A percentile compares a stretch with the other conserved stretches of the same genome.
Evolutionary conservation across 1,284 basidiomycete genomes (phyloP).

Genomic region (Ustilago crameri): DNA sequence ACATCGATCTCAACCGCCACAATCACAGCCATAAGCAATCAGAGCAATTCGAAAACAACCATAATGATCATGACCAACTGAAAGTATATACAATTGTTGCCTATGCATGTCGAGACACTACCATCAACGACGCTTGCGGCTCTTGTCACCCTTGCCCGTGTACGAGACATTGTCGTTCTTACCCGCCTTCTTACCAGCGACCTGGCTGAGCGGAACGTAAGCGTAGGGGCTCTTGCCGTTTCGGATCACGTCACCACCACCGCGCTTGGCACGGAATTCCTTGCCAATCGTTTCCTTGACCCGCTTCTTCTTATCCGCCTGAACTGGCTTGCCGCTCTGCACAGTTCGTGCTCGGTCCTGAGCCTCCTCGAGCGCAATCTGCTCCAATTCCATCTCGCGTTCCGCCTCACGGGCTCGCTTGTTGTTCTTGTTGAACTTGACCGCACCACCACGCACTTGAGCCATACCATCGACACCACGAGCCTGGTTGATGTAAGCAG

Average conservation of each 20-base stretch:
- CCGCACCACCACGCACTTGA: conserved; percentile 77
- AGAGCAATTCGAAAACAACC: neutral
- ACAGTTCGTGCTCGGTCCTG: conserved; percentile 41
- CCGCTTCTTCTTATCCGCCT: conserved; percentile 35
- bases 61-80: neutral
- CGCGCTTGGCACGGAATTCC: conserved; percentile 61
- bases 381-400: conserved; percentile 57
- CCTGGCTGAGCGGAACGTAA: conserved; percentile 72
- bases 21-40: neutral
- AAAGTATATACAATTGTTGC: conserved; percentile 14
- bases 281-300: conserved; percentile 60
- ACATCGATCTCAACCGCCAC: conserved; percentile 8
- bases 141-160: conserved; percentile 52
- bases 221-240: conserved; percentile 88
- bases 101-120: neutral
- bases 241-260: conserved; percentile 75
- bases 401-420: conserved; percentile 64
- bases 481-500: conserved; percentile 83
- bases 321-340: conserved; percentile 17
- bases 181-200: conserved; percentile 57
- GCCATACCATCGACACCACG: conserved; percentile 88
- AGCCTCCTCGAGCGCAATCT: conserved; percentile 53
- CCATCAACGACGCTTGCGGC: conserved; percentile 35
- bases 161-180: conserved; percentile 40
- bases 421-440: conserved; percentile 94